Percentiles rank a stretch among this genome's conserved stretches.
Conservation (phyloP, 2,329 filamentous ascomycete genomes). For the Paraconiothyrium brasiliense region DNA sequence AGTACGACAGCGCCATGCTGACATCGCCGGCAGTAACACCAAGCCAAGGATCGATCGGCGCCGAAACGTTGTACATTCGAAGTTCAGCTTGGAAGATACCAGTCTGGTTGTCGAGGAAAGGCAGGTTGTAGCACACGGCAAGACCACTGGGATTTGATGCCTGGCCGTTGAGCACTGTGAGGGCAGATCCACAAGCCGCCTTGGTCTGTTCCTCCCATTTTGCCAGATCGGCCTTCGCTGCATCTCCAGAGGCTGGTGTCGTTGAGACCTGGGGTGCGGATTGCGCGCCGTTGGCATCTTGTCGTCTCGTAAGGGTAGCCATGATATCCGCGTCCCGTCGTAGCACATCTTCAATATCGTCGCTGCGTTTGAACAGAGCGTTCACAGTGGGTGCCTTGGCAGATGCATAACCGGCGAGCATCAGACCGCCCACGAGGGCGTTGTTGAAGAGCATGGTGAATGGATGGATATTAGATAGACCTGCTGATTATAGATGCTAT, state of each 20-base stretch:
- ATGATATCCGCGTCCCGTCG: conserved; percentile 46
- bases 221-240: conserved; percentile 38
- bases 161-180: conserved; percentile 63
- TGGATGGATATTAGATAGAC: conserved; percentile 39
- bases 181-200: conserved; percentile 66
- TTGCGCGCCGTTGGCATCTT: conserved; percentile 40
- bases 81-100: conserved; percentile 82
- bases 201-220: conserved; percentile 51
- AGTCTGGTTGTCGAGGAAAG: conserved; percentile 71
- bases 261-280: conserved; percentile 42
- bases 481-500: conserved; percentile 45
- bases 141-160: conserved; percentile 79
- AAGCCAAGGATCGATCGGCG: conserved; percentile 61
- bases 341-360: conserved; percentile 45
- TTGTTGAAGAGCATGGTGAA: conserved; percentile 44
- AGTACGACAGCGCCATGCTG: conserved; percentile 54
- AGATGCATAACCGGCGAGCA: conserved; percentile 43
- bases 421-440: conserved; percentile 40
- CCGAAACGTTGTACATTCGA: conserved; percentile 74
- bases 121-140: conserved; percentile 84
- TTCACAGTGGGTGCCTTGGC: conserved; percentile 38
- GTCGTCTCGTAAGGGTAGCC: conserved; percentile 48
- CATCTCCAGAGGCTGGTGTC: conserved; percentile 47
- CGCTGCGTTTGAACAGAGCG: conserved; percentile 38
- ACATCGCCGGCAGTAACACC: conserved; percentile 52